Evolutionary conservation across 2,329 filamentous ascomycete genomes (phyloP).

Genomic region (Talaromyces sp.): DNA sequence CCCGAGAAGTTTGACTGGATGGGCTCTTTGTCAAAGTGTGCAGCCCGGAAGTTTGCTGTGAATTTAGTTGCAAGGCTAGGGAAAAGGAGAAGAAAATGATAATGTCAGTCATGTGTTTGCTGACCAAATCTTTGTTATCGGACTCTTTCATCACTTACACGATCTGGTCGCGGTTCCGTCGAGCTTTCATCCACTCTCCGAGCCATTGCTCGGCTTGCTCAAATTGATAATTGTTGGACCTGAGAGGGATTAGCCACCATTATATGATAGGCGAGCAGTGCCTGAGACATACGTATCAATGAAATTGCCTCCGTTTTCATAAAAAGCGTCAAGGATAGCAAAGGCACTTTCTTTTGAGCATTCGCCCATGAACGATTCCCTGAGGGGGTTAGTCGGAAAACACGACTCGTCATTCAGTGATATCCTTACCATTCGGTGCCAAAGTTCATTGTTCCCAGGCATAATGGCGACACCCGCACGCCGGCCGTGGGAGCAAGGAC

Average conservation of each 20-base stretch:
- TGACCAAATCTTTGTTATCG: not conserved
- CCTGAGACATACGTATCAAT: conserved; percentile 57
- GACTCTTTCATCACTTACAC: conserved; percentile 39
- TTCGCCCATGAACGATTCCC: conserved; percentile 57
- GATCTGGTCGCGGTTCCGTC: conserved; percentile 64
- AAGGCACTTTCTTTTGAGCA: conserved; percentile 64
- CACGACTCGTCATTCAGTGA: not conserved
- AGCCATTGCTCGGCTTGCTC: conserved; percentile 65
- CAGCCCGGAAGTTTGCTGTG: conserved; percentile 55
- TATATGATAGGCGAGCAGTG: not conserved
- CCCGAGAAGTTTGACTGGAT: conserved; percentile 45
- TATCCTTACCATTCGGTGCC: conserved; percentile 37
- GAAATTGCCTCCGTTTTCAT: conserved; percentile 67
- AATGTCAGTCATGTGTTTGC: not conserved
- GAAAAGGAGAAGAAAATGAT: not conserved
- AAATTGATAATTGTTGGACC: conserved; percentile 64
- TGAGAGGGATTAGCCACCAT: not conserved
- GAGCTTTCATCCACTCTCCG: conserved; percentile 68
- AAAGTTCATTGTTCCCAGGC: conserved; percentile 40
- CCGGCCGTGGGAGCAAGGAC: conserved; percentile 65
- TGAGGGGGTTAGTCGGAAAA: not conserved
- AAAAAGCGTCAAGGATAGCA: conserved; percentile 65
- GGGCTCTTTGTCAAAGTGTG: conserved; percentile 41
- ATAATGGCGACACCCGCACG: conserved; percentile 64
- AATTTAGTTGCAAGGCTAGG: conserved; percentile 64